A percentile compares a stretch with the other conserved stretches of the same genome.
Evolutionary conservation across 2,329 filamentous ascomycete species (phyloP).

Genomic region (Penicillium verrucosum): DNA sequence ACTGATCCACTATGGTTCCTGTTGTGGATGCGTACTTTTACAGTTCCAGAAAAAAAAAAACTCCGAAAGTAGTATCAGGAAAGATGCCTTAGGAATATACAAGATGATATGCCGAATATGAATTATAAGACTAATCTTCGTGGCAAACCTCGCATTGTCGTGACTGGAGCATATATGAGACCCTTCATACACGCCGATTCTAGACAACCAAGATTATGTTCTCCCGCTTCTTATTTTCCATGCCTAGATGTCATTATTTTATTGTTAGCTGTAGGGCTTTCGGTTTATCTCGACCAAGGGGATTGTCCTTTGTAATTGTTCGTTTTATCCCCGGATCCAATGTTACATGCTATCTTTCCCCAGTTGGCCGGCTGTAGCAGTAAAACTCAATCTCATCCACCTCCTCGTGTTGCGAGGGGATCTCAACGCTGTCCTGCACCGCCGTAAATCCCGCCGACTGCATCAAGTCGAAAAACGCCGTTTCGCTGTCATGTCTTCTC

Average conservation of each 20-base stretch:
- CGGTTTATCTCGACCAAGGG: not conserved
- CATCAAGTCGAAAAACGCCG: constrained; percentile 64
- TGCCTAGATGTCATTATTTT: not conserved
- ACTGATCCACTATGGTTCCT: not conserved
- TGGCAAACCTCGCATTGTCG: not conserved
- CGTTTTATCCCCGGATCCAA: not conserved
- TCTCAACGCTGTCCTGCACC: constrained; percentile 30
- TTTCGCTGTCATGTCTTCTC: constrained; percentile 63
- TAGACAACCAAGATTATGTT: not conserved
- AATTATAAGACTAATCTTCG: not conserved
- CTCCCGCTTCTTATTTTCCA: too few species aligned
- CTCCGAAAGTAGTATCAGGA: not conserved
- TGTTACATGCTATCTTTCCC: not conserved
- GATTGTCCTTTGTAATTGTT: not conserved
- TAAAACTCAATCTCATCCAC: constrained; percentile 39
- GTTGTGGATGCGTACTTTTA: not conserved
- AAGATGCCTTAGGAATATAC: not conserved
- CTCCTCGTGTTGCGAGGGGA: constrained; percentile 39
- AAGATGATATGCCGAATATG: not conserved
- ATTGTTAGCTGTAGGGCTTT: not conserved
- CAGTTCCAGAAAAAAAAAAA: not conserved
- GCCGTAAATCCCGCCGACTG: constrained; percentile 34
- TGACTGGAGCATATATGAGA: not conserved
- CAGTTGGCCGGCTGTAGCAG: constrained; percentile 27
- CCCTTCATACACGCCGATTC: not conserved